Evolutionary conservation across 306 rosid genomes (phyloP), one percentile per base, ranked within the genome.

Genomic region (Senna siamea): DNA sequence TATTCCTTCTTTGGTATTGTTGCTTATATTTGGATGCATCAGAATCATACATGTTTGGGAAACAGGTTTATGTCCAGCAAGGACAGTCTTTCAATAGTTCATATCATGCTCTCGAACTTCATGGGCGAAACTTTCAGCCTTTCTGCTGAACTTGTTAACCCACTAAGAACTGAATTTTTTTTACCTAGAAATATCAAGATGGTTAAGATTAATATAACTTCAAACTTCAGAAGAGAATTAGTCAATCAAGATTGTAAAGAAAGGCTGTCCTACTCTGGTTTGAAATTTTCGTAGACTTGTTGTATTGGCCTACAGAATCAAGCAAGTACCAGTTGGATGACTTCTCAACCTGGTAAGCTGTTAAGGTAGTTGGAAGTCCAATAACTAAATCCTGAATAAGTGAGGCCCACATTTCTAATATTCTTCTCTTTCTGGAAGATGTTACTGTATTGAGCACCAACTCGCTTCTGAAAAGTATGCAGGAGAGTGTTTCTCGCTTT

Each of bases 301-400:
- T 55, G 55, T 51, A 47, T 22, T 58, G 74, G 19, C 69, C 52
- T 0, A 59, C 75, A 26, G 82, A 65, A 48, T 77, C 73, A 20
- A 50, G 50, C 20, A 77, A 70, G 11, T 20, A 26, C 28, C 74
- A 18, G 13, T 69, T 69, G 15, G 68, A 57, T 30, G 77, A 6
- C 19, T 62, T 68, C 23, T 32, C 41, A 58, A 48, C 17, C 15
- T 76, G 34, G 23, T 54, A 53, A 52, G 78, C 72, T 34, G 64
- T 55, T 37, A 85, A 70, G 53, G 72, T 73, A 50, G 48, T 69
- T 70, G 79, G 83, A 61, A 53, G 61, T 66, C 85, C 86, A 67
- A 71, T 14, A 40, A 74, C 9, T 17, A 76, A 60, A 22, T 83
- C 80, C 20, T 81, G 86, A 76, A 70, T 67, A 79, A 76, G 47